phyloP scores from a whole-genome alignment of 1,284 basidiomycete genomes.

The Puccinia triticina region DNA sequence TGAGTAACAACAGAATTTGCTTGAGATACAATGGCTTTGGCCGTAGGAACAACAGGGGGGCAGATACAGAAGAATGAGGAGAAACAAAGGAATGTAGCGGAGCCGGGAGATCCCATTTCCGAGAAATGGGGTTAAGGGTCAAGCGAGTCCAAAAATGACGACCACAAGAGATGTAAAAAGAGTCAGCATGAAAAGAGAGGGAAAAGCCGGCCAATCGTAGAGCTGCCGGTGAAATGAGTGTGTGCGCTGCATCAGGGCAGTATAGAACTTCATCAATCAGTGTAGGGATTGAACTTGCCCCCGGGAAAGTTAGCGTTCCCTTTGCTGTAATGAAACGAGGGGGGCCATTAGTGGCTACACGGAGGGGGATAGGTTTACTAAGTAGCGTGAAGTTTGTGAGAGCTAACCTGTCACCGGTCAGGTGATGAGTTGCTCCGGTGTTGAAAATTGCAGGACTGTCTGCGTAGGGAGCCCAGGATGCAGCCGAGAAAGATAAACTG shows the following conservation, averaged over 20 bases:
- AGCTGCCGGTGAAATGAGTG: slow-evolving; percentile 5
- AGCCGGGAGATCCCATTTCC: background rate
- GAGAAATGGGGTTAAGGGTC: background rate
- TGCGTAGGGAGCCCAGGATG: background rate
- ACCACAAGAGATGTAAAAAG: background rate
- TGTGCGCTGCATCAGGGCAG: background rate
- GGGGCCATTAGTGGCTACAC: background rate
- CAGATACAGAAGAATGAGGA: too few species aligned
- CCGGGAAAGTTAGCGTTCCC: background rate
- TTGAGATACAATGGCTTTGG: too few species aligned
- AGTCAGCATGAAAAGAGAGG: background rate
- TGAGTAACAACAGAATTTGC: too few species aligned
- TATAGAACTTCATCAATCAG: background rate
- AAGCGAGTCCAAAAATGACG: background rate
- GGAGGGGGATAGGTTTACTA: background rate
- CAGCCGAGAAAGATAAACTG: background rate
- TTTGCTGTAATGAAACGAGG: background rate
- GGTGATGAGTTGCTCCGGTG: slow-evolving; percentile 18
- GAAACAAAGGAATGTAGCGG: background rate
- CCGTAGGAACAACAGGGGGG: too few species aligned
- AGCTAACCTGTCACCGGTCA: too few species aligned
- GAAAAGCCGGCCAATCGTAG: background rate
- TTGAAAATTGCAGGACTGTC: background rate
- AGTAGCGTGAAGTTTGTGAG: background rate
- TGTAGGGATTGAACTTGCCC: background rate